phyloP scores from a whole-genome alignment of 2,329 filamentous ascomycete species.

The Parafenestella ontariensis region DNA sequence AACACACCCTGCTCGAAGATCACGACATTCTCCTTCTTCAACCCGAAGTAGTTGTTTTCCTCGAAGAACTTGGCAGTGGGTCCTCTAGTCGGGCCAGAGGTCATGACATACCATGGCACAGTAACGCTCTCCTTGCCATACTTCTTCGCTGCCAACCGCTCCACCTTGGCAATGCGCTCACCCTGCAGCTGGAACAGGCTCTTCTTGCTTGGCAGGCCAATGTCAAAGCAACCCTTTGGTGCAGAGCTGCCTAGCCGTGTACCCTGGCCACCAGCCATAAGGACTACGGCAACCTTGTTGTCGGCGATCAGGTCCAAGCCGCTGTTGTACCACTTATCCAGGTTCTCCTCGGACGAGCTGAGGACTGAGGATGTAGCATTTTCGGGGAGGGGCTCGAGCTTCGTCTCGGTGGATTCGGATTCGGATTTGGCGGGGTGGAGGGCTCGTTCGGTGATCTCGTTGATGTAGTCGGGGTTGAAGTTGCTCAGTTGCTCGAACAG shows the following conservation, averaged over 20 bases:
- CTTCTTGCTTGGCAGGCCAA: constrained; percentile 90
- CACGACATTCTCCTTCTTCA: constrained; percentile 82
- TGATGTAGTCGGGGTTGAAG: constrained; percentile 88
- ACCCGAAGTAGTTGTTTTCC: constrained; percentile 88
- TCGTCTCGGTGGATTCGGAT: constrained; percentile 59
- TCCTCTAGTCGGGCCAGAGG: constrained; percentile 88
- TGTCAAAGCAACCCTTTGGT: constrained; percentile 97
- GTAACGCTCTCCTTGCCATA: constrained; percentile 64
- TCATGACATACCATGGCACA: constrained; percentile 99
- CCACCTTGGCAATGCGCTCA: constrained; percentile 87
- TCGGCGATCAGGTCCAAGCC: constrained; percentile 71
- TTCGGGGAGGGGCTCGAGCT: constrained; percentile 86
- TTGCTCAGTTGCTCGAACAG: constrained; percentile 82
- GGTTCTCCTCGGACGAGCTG: constrained; percentile 79
- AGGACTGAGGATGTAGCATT: constrained; percentile 88
- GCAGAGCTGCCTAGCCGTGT: constrained; percentile 92
- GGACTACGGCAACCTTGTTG: constrained; percentile 80
- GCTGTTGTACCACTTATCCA: constrained; percentile 82
- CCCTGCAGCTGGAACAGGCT: constrained; percentile 97
- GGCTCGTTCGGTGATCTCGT: constrained; percentile 81
- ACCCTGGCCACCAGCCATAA: constrained; percentile 97
- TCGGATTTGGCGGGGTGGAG: constrained; percentile 75
- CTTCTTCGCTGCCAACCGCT: constrained; percentile 78
- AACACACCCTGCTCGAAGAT: constrained; percentile 98
- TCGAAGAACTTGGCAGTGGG: constrained; percentile 95